Percentiles rank a stretch among this genome's conserved stretches.
Conservation (phyloP, 192 early-diverging fungal genomes). For the Gorgonomyces haynaldii region DNA sequence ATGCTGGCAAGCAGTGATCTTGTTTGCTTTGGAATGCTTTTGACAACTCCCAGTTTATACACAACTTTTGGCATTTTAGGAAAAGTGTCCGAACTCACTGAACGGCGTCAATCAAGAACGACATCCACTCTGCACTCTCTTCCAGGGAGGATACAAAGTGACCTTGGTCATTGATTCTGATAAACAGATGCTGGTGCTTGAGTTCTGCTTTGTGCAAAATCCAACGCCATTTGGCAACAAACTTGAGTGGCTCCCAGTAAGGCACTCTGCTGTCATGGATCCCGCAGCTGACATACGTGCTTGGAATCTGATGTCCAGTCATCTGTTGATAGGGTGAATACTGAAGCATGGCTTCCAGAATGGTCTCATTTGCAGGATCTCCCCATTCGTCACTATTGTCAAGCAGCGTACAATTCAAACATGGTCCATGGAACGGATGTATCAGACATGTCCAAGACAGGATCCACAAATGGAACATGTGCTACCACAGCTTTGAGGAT, state of each 20-base stretch:
- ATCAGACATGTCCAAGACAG: conserved; percentile 28
- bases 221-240: conserved; percentile 67
- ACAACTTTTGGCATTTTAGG: too few species aligned
- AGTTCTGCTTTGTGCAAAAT: too few species aligned
- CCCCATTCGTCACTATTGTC: conserved; percentile 28
- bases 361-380: conserved; percentile 15
- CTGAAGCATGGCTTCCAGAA: conserved; percentile 24
- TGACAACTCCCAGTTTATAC: too few species aligned
- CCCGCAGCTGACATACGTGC: conserved; percentile 38
- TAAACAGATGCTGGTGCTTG: not conserved
- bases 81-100: too few species aligned
- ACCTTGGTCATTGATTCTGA: too few species aligned
- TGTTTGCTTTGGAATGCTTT: too few species aligned
- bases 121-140: not conserved
- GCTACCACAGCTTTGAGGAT: conserved; percentile 21
- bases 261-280: conserved; percentile 71
- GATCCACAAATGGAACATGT: conserved; percentile 36
- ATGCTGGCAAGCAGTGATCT: too few species aligned
- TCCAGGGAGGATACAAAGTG: not conserved
- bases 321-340: conserved; percentile 33
- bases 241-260: conserved; percentile 78
- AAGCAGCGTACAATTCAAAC: conserved; percentile 20
- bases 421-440: conserved; percentile 27
- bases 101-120: too few species aligned
- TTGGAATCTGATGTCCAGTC: not conserved